These are phyloP conservation scores for Crassisporium funariophilum DNA, from an alignment of 768 basidiomycete species.

Conservation along the genomic window DNA sequence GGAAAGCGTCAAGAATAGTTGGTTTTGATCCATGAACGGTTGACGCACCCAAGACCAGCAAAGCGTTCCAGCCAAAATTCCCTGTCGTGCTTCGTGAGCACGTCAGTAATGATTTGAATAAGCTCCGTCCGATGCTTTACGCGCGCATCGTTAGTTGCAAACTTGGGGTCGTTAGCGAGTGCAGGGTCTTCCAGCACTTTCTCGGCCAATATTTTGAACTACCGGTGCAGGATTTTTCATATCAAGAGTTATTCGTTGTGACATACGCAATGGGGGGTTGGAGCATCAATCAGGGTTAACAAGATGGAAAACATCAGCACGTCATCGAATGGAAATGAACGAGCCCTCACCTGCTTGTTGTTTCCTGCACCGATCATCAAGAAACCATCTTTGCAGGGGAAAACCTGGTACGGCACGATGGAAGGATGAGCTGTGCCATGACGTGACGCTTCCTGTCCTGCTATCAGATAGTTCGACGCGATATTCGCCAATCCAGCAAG, in stretches of 20 bases:
- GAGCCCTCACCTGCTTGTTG: conserved; percentile 66
- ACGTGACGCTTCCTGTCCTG: conserved; percentile 77
- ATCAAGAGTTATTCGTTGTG: neutral
- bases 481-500: conserved; percentile 91
- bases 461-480: conserved; percentile 90
- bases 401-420: conserved; percentile 92
- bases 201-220: conserved; percentile 74
- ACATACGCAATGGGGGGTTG: too few species aligned
- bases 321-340: too few species aligned
- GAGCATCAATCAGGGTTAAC: too few species aligned
- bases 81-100: conserved; percentile 56
- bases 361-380: conserved; percentile 95
- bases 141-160: conserved; percentile 71
- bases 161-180: conserved; percentile 62
- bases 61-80: conserved; percentile 78
- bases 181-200: conserved; percentile 63
- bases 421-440: conserved; percentile 95
- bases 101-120: conserved; percentile 64
- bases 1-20: conserved; percentile 2
- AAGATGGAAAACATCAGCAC: too few species aligned
- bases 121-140: conserved; percentile 77
- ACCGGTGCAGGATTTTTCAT: conserved; percentile 1
- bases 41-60: conserved; percentile 75
- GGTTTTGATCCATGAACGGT: neutral
- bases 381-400: conserved; percentile 84